Evolutionary conservation across 164 flowering plant genomes (phyloP).

Genomic region (Magnolia officinalis): DNA sequence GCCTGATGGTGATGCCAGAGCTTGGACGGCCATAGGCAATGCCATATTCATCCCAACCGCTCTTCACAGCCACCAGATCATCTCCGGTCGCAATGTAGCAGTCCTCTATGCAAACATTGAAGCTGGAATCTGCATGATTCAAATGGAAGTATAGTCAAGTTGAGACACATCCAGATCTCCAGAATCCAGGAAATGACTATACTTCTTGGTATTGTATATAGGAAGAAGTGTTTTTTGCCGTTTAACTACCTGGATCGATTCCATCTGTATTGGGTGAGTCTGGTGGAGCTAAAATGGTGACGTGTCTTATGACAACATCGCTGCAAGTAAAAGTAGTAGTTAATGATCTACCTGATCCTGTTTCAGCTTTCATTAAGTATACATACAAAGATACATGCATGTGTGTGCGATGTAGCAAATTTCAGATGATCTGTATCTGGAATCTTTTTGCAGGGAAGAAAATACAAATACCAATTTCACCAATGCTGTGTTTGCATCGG

Average conservation of each 20-base stretch:
- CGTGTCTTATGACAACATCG: conserved; percentile 72
- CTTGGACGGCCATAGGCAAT: conserved; percentile 72
- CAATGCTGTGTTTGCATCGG: no score
- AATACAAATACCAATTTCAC: no score
- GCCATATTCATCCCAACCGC: conserved; percentile 99
- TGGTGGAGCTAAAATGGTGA: conserved; percentile 84
- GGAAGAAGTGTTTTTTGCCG: not conserved
- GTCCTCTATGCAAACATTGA: conserved; percentile 90
- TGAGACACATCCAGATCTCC: not conserved
- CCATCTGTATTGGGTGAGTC: conserved; percentile 98
- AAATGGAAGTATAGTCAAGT: not conserved
- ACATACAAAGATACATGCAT: not conserved
- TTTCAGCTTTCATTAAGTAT: not conserved
- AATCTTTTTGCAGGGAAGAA: no score
- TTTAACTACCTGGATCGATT: conserved; percentile 81
- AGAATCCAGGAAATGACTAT: not conserved
- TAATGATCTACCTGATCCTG: not conserved
- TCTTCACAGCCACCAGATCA: conserved; percentile 90
- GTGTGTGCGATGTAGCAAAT: not conserved
- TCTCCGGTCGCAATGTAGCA: conserved; percentile 85
- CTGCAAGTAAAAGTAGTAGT: conserved; percentile 33
- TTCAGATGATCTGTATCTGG: no score
- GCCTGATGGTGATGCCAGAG: conserved; percentile 66
- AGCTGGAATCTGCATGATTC: conserved; percentile 71
- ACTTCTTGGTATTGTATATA: not conserved